Conservation (phyloP, 1,284 basidiomycete species). For the Boletus smithii region DNA sequence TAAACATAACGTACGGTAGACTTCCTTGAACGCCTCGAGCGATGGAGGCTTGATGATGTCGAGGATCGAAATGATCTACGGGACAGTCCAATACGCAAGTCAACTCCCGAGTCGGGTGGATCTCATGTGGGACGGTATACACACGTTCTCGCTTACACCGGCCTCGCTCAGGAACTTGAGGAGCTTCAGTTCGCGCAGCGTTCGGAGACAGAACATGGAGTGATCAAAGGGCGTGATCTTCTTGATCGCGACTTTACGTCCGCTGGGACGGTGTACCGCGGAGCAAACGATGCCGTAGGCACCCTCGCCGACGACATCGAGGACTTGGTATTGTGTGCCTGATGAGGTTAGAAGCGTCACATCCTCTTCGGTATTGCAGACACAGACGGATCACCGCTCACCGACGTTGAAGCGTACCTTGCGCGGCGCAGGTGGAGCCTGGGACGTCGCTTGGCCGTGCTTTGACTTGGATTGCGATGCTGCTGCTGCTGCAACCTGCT, state of each 20-base stretch:
- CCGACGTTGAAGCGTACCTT: constrained; percentile 93
- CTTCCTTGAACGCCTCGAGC: constrained; percentile 91
- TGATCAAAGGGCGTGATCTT: constrained; percentile 93
- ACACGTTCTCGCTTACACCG: constrained; percentile 88
- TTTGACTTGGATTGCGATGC: constrained; percentile 48
- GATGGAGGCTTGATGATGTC: constrained; percentile 92
- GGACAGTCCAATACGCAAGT: neutral
- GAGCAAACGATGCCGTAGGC: constrained; percentile 89
- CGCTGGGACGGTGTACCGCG: constrained; percentile 77
- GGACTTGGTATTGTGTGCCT: constrained; percentile 83
- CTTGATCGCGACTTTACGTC: constrained; percentile 84
- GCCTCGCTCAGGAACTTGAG: constrained; percentile 89
- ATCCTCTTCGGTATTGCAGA: neutral
- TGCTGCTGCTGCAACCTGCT: constrained; percentile 16
- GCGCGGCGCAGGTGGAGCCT: constrained; percentile 67
- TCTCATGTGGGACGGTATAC: constrained; percentile 28
- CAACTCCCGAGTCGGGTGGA: neutral
- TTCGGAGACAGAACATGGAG: constrained; percentile 87
- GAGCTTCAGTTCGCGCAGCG: constrained; percentile 83
- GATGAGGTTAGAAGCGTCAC: constrained; percentile 14
- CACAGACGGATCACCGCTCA: constrained; percentile 41
- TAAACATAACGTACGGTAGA: constrained; percentile 59
- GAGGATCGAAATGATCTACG: constrained; percentile 89
- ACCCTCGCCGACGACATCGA: constrained; percentile 88
- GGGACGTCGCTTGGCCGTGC: constrained; percentile 57